These are phyloP conservation scores for Arthrobotrys musiformis DNA, from an alignment of 2,329 filamentous ascomycete species.

Conservation along the genomic window DNA sequence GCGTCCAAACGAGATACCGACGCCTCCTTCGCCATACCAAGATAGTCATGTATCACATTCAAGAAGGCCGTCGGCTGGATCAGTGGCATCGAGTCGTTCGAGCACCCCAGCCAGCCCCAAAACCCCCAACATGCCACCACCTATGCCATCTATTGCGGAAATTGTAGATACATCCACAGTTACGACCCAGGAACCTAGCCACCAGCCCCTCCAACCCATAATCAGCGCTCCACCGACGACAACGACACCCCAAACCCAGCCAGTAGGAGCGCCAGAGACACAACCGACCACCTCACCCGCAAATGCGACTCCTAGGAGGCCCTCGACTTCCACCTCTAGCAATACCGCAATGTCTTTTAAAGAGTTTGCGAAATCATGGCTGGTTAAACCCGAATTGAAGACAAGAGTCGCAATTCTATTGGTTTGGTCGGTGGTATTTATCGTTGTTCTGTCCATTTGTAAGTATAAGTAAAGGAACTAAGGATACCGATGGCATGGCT, in stretches of 20 bases:
- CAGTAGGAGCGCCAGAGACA: background rate
- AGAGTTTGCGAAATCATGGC: slow-evolving; percentile 37
- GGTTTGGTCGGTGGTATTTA: slow-evolving; percentile 52
- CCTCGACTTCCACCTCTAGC: background rate
- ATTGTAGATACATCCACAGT: slow-evolving; percentile 7
- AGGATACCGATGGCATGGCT: slow-evolving; percentile 57
- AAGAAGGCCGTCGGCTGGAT: slow-evolving; percentile 24
- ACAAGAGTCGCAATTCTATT: slow-evolving; percentile 50
- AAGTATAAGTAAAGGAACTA: slow-evolving; percentile 69
- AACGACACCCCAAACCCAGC: background rate
- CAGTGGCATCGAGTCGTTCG: slow-evolving; percentile 4
- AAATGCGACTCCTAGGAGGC: background rate
- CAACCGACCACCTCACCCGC: background rate
- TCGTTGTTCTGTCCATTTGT: slow-evolving; percentile 49
- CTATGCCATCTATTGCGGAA: slow-evolving; percentile 48
- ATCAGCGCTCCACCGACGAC: slow-evolving; percentile 4
- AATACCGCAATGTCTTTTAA: slow-evolving; percentile 28
- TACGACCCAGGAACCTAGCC: background rate
- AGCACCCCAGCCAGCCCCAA: slow-evolving; percentile 34
- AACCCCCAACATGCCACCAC: slow-evolving; percentile 35
- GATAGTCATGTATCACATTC: slow-evolving; percentile 15
- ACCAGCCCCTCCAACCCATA: background rate
- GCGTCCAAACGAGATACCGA: slow-evolving; percentile 13
- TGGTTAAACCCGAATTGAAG: slow-evolving; percentile 36
- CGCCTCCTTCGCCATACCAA: slow-evolving; percentile 22